Conservation (phyloP, 352 stramenopile species). For the Globisporangium spinosum region DNA sequence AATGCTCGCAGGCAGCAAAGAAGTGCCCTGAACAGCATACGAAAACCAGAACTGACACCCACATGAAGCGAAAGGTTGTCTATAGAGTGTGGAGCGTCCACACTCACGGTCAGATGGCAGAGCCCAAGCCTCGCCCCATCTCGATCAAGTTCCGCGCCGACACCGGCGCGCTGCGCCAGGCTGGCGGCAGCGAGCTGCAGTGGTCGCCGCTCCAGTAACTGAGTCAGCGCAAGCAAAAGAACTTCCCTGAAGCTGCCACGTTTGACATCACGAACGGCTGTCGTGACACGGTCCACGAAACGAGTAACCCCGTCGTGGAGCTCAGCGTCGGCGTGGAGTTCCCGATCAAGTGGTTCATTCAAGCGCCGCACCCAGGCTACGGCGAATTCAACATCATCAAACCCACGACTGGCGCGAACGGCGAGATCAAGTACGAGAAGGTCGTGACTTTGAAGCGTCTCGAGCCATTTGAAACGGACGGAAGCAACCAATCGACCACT, state of each 20-base stretch:
- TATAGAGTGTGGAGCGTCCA: conserved; percentile 6
- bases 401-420: conserved; percentile 32
- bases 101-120: conserved; percentile 24
- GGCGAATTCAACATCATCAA: conserved; percentile 57
- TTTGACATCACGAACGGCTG: conserved; percentile 64
- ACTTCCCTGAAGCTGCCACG: conserved; percentile 33
- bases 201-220: conserved; percentile 50
- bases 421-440: conserved; percentile 44
- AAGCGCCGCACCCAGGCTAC: conserved; percentile 53
- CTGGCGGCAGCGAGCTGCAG: conserved; percentile 41
- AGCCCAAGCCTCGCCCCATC: conserved; percentile 20
- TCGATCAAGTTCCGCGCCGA: conserved; percentile 35
- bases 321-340: conserved; percentile 36
- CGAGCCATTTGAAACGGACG: conserved; percentile 38
- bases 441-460: conserved; percentile 32
- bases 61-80: no score
- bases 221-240: conserved; percentile 40
- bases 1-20: no score
- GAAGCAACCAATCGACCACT: conserved; percentile 24
- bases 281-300: conserved; percentile 50
- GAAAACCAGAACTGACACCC: no score
- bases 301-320: conserved; percentile 35
- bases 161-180: conserved; percentile 39
- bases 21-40: no score
- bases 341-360: conserved; percentile 44